These are phyloP conservation scores for Ceriops tagal DNA, from an alignment of 345 rosid genomes.

Conservation along the genomic window DNA sequence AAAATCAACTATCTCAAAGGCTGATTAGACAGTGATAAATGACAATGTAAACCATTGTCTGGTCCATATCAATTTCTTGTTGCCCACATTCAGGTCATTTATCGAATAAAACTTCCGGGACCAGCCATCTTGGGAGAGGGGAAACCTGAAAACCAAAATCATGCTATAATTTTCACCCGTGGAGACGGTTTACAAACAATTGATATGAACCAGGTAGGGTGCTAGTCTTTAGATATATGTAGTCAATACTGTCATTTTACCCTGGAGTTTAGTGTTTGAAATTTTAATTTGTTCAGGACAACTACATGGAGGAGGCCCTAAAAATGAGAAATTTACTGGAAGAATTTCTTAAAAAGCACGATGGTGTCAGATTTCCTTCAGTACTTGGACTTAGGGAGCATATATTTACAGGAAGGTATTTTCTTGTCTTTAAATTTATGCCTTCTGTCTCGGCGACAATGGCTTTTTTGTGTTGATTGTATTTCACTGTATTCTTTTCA, in stretches of 20 bases:
- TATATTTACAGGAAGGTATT: conserved; percentile 97
- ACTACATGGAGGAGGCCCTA: conserved; percentile 98
- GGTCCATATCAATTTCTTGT: neutral
- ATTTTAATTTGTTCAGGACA: conserved; percentile 48
- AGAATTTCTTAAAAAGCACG: conserved; percentile 93
- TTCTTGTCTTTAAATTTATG: neutral
- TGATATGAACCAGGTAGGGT: conserved; percentile 92
- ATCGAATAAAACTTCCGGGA: conserved; percentile 93
- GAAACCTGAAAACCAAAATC: conserved; percentile 98
- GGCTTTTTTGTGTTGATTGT: neutral
- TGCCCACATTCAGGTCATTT: conserved; percentile 63
- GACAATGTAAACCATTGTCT: neutral
- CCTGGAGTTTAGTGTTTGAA: neutral
- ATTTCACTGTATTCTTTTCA: conserved; percentile 1
- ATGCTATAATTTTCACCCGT: conserved; percentile 92
- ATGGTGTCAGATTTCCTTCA: conserved; percentile 89
- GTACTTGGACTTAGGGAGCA: conserved; percentile 98
- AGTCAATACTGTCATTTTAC: neutral
- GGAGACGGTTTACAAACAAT: conserved; percentile 99
- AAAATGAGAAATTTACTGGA: conserved; percentile 94
- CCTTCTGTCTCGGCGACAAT: neutral
- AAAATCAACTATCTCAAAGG: conserved; percentile 7
- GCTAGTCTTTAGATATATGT: neutral
- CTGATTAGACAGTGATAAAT: neutral
- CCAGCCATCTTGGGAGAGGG: conserved; percentile 98